Evolutionary conservation across 2,329 filamentous ascomycete genomes (phyloP), one percentile per base, ranked within the genome.

Genomic region (Fusarium sp.): DNA sequence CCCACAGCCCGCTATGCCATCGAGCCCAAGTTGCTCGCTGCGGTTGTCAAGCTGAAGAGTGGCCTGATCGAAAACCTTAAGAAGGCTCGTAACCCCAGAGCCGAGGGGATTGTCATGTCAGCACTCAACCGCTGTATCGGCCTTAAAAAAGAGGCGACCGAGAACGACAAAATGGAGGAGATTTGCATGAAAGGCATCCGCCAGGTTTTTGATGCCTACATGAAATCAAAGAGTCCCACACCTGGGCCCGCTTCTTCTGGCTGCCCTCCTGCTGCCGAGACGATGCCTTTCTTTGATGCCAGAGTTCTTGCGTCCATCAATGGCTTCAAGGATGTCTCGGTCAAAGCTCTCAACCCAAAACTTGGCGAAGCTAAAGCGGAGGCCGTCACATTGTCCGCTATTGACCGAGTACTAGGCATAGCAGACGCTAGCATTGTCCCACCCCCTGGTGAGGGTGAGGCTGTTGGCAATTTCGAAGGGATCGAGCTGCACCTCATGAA

Each of bases 51-150:
- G 24, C 84, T 89, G 77, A 87, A 86, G 74, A 83, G 84, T 17
- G 84, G 86, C 15, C 80, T 88, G 22, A 81, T 85, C 17, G 82
- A 84, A 58, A 86, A 86, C 63, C 81, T 88, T 47, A 82, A 82
- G 56, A 84, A 83, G 69, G 83, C 84, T 3, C 81, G 82, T 20
- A 81, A 82, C 18, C 82, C 83, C 32, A 82, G 84, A 63, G 81
- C 85, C 22, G 84, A 87, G 64, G 84, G 83, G 30, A 84, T 88
- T 30, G 85, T 87, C 67, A 87, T 88, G 83, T 87, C 86, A 12
- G 87, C 87, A 18, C 80, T 89, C 69, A 88, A 88, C 70, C 86
- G 86, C 32, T 86, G 84, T 50, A 79, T 88, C 15, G 86, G 86
- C 0, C 82, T 89, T 52, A 84, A 87, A 68, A 82, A 82, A 30